phyloP scores from a whole-genome alignment of 2,329 filamentous ascomycete species.

The Ophiostoma triangulosporum region DNA sequence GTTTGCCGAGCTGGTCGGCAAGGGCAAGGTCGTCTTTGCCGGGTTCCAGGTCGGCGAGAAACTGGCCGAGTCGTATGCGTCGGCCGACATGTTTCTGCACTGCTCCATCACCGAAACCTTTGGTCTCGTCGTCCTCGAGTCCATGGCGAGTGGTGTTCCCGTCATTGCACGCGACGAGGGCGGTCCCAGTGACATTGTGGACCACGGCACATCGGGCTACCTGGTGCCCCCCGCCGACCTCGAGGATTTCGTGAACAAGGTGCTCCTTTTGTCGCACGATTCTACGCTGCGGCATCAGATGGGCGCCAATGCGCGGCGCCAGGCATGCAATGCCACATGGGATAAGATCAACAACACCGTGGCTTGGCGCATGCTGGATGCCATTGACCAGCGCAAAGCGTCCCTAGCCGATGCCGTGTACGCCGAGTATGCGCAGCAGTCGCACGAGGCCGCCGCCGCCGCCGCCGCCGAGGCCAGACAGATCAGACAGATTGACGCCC shows the following conservation, averaged over 20 bases:
- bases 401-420: slow-evolving; percentile 15
- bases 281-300: slow-evolving; percentile 30
- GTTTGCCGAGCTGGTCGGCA: slow-evolving; percentile 35
- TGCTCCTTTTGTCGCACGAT: slow-evolving; percentile 36
- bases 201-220: slow-evolving; percentile 45
- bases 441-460: slow-evolving; percentile 7
- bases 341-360: slow-evolving; percentile 59
- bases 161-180: slow-evolving; percentile 57
- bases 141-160: slow-evolving; percentile 57
- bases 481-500: neutral
- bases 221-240: slow-evolving; percentile 47
- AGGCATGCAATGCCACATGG: slow-evolving; percentile 54
- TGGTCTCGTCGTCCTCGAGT: slow-evolving; percentile 55
- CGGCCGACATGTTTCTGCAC: slow-evolving; percentile 56
- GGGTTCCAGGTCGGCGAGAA: slow-evolving; percentile 48
- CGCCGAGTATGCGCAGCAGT: slow-evolving; percentile 9
- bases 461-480: too few relatives aligned
- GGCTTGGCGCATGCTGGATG: slow-evolving; percentile 47
- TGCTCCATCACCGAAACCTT: slow-evolving; percentile 62
- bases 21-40: slow-evolving; percentile 48
- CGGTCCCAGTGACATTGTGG: slow-evolving; percentile 54
- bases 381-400: slow-evolving; percentile 32
- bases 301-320: slow-evolving; percentile 32
- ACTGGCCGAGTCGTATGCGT: slow-evolving; percentile 53
- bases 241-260: slow-evolving; percentile 40